Percentiles rank a stretch among this genome's conserved stretches.
These are phyloP conservation scores for Dittrichia graveolens DNA, from an alignment of 129 eudicot genomes.

Conservation along the genomic window DNA sequence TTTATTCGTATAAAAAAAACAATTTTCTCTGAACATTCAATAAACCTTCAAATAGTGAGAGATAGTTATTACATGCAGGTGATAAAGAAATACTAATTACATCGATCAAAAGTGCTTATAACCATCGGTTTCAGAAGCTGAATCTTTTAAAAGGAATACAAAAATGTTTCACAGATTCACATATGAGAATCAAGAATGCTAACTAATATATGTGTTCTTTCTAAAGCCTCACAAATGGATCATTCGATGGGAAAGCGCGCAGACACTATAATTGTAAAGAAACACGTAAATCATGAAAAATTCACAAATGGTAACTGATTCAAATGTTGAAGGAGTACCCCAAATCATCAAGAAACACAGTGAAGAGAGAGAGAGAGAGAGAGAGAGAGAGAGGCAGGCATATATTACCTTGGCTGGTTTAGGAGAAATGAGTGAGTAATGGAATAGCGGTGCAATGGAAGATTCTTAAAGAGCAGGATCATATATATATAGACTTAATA, in stretches of 20 bases:
- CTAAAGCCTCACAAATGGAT: too few relatives aligned
- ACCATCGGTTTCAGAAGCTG: background rate
- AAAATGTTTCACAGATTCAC: background rate
- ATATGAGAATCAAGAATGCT: background rate
- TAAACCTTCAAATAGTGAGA: constrained; percentile 13
- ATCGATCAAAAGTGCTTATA: background rate
- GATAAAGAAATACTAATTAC: background rate
- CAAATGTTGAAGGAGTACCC: background rate
- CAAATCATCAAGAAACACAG: background rate
- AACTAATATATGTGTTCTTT: too few relatives aligned
- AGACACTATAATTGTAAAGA: background rate
- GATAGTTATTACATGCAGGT: background rate
- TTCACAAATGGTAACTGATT: background rate
- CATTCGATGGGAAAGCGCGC: too few relatives aligned
- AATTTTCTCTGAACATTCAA: constrained; percentile 20
- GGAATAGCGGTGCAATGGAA: constrained; percentile 27
- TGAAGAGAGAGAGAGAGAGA: background rate
- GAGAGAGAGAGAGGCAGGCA: constrained; percentile 20
- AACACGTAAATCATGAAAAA: background rate
- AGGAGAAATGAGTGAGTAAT: constrained; percentile 8
- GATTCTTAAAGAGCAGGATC: background rate
- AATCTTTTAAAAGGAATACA: background rate
- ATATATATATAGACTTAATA: constrained; percentile 19
- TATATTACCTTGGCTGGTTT: constrained; percentile 14
- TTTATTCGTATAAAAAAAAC: background rate